A percentile compares a stretch with the other conserved stretches of the same genome.
Evolutionary conservation across 495 filamentous ascomycete species (phyloP).

Genomic region (Paragyromitra xinjiangensis): DNA sequence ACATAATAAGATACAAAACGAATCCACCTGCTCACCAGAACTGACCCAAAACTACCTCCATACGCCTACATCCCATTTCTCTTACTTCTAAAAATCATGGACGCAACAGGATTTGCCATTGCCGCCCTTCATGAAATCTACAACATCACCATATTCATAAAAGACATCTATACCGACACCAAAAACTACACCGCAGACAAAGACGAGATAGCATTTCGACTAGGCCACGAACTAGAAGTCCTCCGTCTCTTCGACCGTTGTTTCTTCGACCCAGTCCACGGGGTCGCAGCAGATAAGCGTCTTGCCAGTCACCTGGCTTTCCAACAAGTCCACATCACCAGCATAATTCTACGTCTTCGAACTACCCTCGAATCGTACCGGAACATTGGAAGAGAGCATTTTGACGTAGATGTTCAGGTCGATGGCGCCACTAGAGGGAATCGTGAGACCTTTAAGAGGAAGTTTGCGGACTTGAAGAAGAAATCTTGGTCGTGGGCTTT

Average conservation of each 20-base stretch:
- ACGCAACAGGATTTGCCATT: constrained; percentile 19
- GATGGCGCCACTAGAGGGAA: neutral
- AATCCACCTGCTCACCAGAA: neutral
- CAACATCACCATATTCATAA: constrained; percentile 31
- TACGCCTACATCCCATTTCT: neutral
- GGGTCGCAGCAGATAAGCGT: constrained; percentile 4
- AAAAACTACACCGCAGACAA: constrained; percentile 28
- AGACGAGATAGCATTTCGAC: constrained; percentile 5
- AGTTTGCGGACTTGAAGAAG: constrained; percentile 15
- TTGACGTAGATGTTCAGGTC: constrained; percentile 1
- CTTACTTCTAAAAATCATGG: neutral
- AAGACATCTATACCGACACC: constrained; percentile 13
- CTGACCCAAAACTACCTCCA: neutral
- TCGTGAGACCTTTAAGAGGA: constrained; percentile 1
- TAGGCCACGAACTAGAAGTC: constrained; percentile 22
- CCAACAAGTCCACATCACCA: constrained; percentile 12
- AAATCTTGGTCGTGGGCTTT: constrained; percentile 25
- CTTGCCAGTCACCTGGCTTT: constrained; percentile 6
- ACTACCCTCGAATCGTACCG: constrained; percentile 22
- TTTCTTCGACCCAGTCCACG: constrained; percentile 20
- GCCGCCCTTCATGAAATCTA: constrained; percentile 20
- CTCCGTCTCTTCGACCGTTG: constrained; percentile 17
- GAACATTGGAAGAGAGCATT: constrained; percentile 20
- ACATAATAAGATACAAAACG: neutral
- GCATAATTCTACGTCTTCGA: constrained; percentile 15